Evolutionary conservation across 257 asterid species (phyloP), one percentile per base, ranked within the genome.

Genomic region (Anisodus acutangulus): DNA sequence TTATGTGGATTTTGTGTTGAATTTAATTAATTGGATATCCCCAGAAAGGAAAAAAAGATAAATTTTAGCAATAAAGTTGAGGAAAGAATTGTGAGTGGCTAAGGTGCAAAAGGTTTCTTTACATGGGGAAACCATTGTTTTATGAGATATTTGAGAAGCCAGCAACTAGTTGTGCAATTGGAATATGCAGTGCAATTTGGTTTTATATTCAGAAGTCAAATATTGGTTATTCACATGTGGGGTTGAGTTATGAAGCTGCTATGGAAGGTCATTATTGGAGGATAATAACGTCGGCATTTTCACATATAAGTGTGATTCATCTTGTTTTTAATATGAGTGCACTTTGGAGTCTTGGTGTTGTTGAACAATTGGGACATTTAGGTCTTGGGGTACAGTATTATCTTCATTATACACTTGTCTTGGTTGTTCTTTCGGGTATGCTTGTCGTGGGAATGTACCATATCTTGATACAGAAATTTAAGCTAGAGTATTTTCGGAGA

Each of bases 281-380:
- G 92, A 88, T 96, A 80, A 91, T 96, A 51, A 91, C 98, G 2
- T 94, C 98, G 2, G 95, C 99, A 0, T 94, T 96, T 88, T 96
- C 99, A 2, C 99, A 96, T 83, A 93, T 96, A 68, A 96, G 99
- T 87, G 89, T 96, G 81, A 85, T 94, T 84, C 99, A 96, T 83
- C 96, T 96, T 80, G 98, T 92, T 84, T 96, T 96, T 88, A 96
- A 96, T 69, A 92, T 96, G 97, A 94, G 97, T 87, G 94, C 98
- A 17, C 98, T 96, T 85, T 96, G 99, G 99, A 96, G 99, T 81
- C 85, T 96, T 49, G 99, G 99, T 26, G 91, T 80, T 80, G 88
- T 94, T 26, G 98, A 96, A 85, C 90, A 91, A 78, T 88, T 94
- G 84, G 93, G 89, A 60, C 83, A 89, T 67, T 13, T 93, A 68